Evolutionary conservation across 2,329 filamentous ascomycete species (phyloP).

Genomic region (Fusarium brevicatenulatum): DNA sequence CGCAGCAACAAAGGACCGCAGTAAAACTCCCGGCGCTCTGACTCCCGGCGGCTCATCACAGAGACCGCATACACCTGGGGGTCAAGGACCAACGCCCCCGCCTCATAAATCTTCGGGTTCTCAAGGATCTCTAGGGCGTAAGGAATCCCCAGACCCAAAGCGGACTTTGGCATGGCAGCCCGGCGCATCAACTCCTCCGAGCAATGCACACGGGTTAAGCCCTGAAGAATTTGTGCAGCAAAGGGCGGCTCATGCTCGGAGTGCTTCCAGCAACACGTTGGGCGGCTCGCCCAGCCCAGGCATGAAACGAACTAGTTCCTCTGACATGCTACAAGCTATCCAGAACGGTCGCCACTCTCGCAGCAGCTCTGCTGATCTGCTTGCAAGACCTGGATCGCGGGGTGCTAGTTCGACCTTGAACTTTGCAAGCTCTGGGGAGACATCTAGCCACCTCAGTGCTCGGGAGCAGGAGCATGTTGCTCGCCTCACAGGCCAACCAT

Average conservation of each 20-base stretch:
- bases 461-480: slow-evolving; percentile 91
- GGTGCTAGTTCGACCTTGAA: slow-evolving; percentile 64
- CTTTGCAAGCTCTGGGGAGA: slow-evolving; percentile 54
- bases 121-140: slow-evolving; percentile 53
- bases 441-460: slow-evolving; percentile 74
- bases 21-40: slow-evolving; percentile 43
- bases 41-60: slow-evolving; percentile 28
- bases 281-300: slow-evolving; percentile 45
- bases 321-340: slow-evolving; percentile 48
- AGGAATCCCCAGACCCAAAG: slow-evolving; percentile 64
- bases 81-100: slow-evolving; percentile 39
- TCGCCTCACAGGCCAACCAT: slow-evolving; percentile 78
- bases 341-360: slow-evolving; percentile 49
- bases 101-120: slow-evolving; percentile 38
- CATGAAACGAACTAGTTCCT: slow-evolving; percentile 53
- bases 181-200: slow-evolving; percentile 63
- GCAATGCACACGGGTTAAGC: slow-evolving; percentile 66
- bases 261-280: slow-evolving; percentile 62
- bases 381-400: slow-evolving; percentile 66
- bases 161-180: slow-evolving; percentile 85
- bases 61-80: slow-evolving; percentile 49
- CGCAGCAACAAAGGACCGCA: slow-evolving; percentile 49
- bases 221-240: slow-evolving; percentile 88
- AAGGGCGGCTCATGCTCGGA: slow-evolving; percentile 72
- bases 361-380: slow-evolving; percentile 58